Percentiles rank a stretch among this genome's conserved stretches.
phyloP scores from a whole-genome alignment of 2,329 filamentous ascomycete species.

The Exophiala dermatitidis region DNA sequence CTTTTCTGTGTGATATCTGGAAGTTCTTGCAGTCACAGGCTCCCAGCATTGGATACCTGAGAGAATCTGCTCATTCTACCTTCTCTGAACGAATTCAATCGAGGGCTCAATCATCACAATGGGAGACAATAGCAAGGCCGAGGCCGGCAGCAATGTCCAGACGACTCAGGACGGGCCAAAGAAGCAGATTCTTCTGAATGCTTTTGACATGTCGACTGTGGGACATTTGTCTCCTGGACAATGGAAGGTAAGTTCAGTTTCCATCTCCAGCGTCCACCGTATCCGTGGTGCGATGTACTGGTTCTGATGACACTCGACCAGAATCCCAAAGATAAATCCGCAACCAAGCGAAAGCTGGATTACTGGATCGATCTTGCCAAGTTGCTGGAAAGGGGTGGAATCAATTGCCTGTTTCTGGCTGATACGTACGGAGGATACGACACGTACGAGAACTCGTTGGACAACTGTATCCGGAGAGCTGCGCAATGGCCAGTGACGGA shows the following conservation, averaged over 20 bases:
- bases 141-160: background rate
- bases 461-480: constrained; percentile 55
- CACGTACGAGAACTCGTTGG: constrained; percentile 43
- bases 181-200: constrained; percentile 56
- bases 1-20: too few relatives aligned
- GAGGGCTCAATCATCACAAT: background rate
- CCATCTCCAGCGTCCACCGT: background rate
- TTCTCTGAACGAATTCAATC: too few relatives aligned
- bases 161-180: constrained; percentile 28
- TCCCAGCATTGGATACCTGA: too few relatives aligned
- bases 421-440: constrained; percentile 46
- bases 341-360: constrained; percentile 49
- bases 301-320: constrained; percentile 27
- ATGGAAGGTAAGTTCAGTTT: constrained; percentile 49
- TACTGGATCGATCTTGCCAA: constrained; percentile 53
- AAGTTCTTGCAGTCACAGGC: too few relatives aligned
- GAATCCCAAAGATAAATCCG: constrained; percentile 56
- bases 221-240: constrained; percentile 60
- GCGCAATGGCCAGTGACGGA: constrained; percentile 61
- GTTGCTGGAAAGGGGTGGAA: constrained; percentile 49
- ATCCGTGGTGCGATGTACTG: too few relatives aligned
- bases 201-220: constrained; percentile 60
- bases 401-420: constrained; percentile 57
- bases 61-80: too few relatives aligned
- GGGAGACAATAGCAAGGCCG: background rate